These are phyloP conservation scores for Lactarius tabidus DNA, from an alignment of 768 basidiomycete genomes.

Conservation along the genomic window DNA sequence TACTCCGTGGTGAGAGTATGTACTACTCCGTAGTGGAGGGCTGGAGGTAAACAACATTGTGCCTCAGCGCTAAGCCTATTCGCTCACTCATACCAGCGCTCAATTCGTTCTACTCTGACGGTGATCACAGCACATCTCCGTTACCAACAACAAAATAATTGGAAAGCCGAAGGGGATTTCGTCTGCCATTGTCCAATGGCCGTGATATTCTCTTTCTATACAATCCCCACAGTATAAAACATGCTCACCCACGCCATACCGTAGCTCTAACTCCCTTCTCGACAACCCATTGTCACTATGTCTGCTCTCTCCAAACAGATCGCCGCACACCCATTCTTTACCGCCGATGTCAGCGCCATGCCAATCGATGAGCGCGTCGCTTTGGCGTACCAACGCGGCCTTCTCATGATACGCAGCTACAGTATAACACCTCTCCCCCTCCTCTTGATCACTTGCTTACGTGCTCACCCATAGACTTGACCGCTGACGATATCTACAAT, in stretches of 20 bases:
- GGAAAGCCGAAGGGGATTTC: neutral
- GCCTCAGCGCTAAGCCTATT: neutral
- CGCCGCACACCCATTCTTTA: conserved; percentile 11
- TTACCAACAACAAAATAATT: neutral
- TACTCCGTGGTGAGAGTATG: no score
- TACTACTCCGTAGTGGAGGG: no score
- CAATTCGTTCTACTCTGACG: no score
- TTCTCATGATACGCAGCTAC: conserved; percentile 13
- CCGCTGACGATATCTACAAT: conserved; percentile 45
- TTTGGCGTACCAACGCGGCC: conserved; percentile 11
- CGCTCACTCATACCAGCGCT: neutral
- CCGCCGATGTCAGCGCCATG: conserved; percentile 7
- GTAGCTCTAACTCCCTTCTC: neutral
- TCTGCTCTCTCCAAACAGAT: conserved; percentile 8
- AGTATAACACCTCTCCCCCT: neutral
- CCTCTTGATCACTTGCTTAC: neutral
- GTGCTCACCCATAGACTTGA: conserved; percentile 32
- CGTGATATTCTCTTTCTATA: neutral
- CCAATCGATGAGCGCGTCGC: conserved; percentile 8
- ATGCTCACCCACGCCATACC: neutral
- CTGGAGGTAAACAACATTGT: neutral
- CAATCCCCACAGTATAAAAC: neutral
- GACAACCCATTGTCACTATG: neutral
- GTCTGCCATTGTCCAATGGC: neutral
- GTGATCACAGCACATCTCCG: no score